phyloP scores from a whole-genome alignment of 139 green algal species.

The Klebsormidium nitens region DNA sequence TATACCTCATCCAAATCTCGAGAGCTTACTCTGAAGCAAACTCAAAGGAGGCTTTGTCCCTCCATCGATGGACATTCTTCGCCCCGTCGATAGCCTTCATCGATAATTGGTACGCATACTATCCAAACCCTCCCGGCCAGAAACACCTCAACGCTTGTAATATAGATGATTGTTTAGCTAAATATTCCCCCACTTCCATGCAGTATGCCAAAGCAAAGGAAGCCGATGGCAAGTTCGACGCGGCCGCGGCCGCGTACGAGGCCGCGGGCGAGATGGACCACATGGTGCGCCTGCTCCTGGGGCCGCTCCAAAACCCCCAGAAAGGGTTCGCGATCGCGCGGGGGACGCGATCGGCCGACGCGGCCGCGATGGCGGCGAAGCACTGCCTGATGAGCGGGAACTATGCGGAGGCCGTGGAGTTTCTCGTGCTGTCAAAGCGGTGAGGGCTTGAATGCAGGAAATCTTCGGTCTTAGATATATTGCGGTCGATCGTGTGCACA shows the following conservation, averaged over 20 bases:
- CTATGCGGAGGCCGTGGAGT: constrained; percentile 51
- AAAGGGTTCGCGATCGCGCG: constrained; percentile 61
- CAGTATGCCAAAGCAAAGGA: constrained; percentile 60
- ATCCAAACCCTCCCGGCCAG: too few species aligned
- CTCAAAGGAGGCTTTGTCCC: too few species aligned
- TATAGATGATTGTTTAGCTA: too few species aligned
- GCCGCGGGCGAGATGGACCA: constrained; percentile 54
- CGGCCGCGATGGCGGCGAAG: constrained; percentile 43
- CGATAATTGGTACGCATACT: too few species aligned
- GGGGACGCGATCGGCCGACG: constrained; percentile 46
- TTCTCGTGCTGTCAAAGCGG: constrained; percentile 57
- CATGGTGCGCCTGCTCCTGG: constrained; percentile 63
- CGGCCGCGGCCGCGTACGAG: constrained; percentile 52
- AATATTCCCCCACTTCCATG: too few species aligned
- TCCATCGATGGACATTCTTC: too few species aligned
- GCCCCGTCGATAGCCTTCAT: too few species aligned
- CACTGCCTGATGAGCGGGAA: constrained; percentile 51
- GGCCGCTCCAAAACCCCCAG: constrained; percentile 54
- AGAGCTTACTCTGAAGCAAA: too few species aligned
- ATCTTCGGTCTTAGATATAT: background rate
- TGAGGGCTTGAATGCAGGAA: background rate
- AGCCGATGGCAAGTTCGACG: constrained; percentile 47
- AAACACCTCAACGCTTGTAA: too few species aligned
- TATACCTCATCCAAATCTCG: too few species aligned
- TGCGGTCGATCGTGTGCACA: background rate